These are phyloP conservation scores for Ceratocystis eucalypticola DNA, from an alignment of 2,329 filamentous ascomycete species.

Conservation along the genomic window DNA sequence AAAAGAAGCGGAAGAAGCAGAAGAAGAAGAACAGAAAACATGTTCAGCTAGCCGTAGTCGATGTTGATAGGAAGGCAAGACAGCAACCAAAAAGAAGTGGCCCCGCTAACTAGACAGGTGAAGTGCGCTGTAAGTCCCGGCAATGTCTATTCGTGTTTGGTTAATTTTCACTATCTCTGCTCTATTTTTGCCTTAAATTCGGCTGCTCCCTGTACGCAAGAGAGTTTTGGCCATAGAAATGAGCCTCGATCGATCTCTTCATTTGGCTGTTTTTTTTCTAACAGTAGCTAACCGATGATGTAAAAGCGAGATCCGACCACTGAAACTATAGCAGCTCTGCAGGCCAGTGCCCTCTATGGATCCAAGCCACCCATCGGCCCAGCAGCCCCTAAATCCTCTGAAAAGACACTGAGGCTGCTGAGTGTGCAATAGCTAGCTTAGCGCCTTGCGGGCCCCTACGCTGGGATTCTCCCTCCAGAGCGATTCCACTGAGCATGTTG, in stretches of 20 bases:
- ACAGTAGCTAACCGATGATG: too few relatives aligned
- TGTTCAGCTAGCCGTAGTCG: not conserved
- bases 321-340: not conserved
- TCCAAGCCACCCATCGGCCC: not conserved
- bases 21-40: not conserved
- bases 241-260: not conserved
- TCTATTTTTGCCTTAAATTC: not conserved
- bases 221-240: not conserved
- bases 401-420: too few relatives aligned
- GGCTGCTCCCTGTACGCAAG: not conserved
- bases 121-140: too few relatives aligned
- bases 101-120: too few relatives aligned
- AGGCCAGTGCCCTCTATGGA: not conserved
- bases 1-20: constrained; percentile 17
- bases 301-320: too few relatives aligned
- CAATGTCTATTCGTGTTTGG: too few relatives aligned
- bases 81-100: not conserved
- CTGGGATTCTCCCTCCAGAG: not conserved
- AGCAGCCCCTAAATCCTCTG: not conserved
- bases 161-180: too few relatives aligned
- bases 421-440: too few relatives aligned
- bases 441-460: too few relatives aligned
- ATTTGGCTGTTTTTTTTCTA: not conserved
- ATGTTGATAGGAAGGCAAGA: not conserved
- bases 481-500: not conserved